These are phyloP conservation scores for Patellaria atrata DNA, from an alignment of 495 filamentous ascomycete species.

Conservation along the genomic window DNA sequence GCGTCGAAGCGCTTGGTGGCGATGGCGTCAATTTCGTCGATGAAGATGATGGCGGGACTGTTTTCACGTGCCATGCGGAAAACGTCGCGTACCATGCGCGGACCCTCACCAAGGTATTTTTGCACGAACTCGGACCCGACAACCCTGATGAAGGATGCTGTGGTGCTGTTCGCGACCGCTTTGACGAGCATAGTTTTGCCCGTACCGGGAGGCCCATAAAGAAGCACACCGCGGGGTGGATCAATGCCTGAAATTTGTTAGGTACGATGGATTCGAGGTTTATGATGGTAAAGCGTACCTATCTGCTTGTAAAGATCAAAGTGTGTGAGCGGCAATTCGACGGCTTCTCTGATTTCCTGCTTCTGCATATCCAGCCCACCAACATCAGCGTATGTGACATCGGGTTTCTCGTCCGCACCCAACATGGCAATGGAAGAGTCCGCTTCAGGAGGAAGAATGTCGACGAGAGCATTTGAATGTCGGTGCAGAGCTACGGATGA, in stretches of 20 bases:
- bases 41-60: conserved; percentile 96
- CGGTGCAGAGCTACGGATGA: conserved; percentile 95
- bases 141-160: conserved; percentile 95
- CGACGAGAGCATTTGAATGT: conserved; percentile 95
- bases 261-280: neutral
- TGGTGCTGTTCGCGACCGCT: conserved; percentile 95
- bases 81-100: conserved; percentile 96
- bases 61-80: conserved; percentile 99
- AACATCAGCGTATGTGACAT: conserved; percentile 96
- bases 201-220: conserved; percentile 93
- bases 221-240: conserved; percentile 85
- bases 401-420: conserved; percentile 88
- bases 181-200: conserved; percentile 99
- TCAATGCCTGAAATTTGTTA: conserved; percentile 59
- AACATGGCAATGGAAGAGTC: conserved; percentile 99
- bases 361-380: conserved; percentile 99
- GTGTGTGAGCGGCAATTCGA: conserved; percentile 89
- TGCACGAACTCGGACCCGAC: conserved; percentile 97
- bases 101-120: conserved; percentile 95
- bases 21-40: conserved; percentile 98
- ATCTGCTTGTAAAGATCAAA: conserved; percentile 98
- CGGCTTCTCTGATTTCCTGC: conserved; percentile 95
- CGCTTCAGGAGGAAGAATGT: conserved; percentile 93
- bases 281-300: conserved; percentile 30
- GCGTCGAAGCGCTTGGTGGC: conserved; percentile 98